These are phyloP conservation scores for Cladobotryum protrusum DNA, from an alignment of 2,329 filamentous ascomycete genomes.

Conservation along the genomic window DNA sequence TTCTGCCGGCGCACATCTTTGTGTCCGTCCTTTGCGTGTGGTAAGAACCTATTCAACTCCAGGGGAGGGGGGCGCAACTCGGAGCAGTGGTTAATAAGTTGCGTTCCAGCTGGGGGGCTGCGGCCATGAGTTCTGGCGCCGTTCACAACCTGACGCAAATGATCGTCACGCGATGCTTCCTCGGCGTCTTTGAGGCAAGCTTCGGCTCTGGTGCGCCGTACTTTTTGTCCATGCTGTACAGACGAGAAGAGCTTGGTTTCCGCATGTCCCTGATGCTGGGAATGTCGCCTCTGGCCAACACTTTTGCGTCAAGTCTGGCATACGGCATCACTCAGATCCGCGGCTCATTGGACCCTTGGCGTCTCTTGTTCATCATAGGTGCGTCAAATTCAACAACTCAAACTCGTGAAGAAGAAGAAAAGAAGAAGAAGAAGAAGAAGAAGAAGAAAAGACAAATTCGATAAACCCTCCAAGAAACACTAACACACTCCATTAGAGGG, in stretches of 20 bases:
- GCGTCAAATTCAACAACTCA: no score
- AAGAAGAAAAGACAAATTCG: no score
- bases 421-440: no score
- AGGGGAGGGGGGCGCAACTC: no score
- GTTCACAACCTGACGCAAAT: not conserved
- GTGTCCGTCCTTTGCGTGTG: constrained; percentile 9
- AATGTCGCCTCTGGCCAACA: constrained; percentile 59
- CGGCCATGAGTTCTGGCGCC: not conserved
- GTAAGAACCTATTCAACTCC: constrained; percentile 7
- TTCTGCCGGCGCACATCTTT: constrained; percentile 11
- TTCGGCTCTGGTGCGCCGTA: constrained; percentile 37
- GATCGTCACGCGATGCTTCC: constrained; percentile 16
- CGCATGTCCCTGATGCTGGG: constrained; percentile 67
- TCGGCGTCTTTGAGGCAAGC: constrained; percentile 39
- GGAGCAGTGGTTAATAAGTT: not conserved
- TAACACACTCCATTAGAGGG: constrained; percentile 36
- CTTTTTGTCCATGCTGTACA: constrained; percentile 42
- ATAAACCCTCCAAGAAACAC: not conserved
- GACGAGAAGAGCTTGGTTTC: constrained; percentile 57
- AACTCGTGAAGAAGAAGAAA: no score
- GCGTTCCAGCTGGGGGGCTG: not conserved
- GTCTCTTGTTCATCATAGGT: constrained; percentile 56
- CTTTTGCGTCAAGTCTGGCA: constrained; percentile 59
- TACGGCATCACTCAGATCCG: constrained; percentile 58
- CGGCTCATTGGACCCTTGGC: constrained; percentile 54